phyloP scores from a whole-genome alignment of 2,329 filamentous ascomycete genomes.

The Fusarium multiceps region DNA sequence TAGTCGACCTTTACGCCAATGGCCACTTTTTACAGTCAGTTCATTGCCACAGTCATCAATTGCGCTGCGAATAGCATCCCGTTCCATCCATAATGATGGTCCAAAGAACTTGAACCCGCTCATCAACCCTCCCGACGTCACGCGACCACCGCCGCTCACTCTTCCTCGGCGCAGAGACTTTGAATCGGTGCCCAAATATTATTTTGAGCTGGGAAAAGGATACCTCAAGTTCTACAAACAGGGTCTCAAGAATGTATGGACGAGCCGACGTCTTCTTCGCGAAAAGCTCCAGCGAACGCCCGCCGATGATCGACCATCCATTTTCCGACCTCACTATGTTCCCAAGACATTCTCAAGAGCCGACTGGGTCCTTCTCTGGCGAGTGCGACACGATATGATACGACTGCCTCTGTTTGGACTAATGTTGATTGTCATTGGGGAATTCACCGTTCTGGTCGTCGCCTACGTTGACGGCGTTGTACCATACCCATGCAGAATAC shows the following conservation, averaged over 20 bases:
- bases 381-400: conserved; percentile 77
- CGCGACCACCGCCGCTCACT: conserved; percentile 75
- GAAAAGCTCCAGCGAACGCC: conserved; percentile 58
- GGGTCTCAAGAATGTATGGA: conserved; percentile 78
- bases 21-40: conserved; percentile 15
- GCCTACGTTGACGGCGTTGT: conserved; percentile 76
- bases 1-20: conserved; percentile 33
- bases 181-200: conserved; percentile 56
- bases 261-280: conserved; percentile 69
- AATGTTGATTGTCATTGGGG: conserved; percentile 81
- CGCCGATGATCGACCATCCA: conserved; percentile 64
- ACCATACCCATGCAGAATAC: conserved; percentile 85
- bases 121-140: conserved; percentile 78
- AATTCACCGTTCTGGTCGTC: conserved; percentile 86
- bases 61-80: conserved; percentile 25
- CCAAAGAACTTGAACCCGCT: conserved; percentile 50
- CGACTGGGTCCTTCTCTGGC: conserved; percentile 75
- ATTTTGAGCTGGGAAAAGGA: conserved; percentile 74
- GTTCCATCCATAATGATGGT: conserved; percentile 43
- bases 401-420: conserved; percentile 83
- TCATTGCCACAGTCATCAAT: conserved; percentile 13
- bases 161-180: conserved; percentile 65
- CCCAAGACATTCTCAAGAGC: conserved; percentile 64
- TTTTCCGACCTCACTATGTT: conserved; percentile 50
- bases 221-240: conserved; percentile 90